A percentile compares a stretch with the other conserved stretches of the same genome.
phyloP scores from a whole-genome alignment of 1,284 basidiomycete species.

The Neonothopanus nambi region DNA sequence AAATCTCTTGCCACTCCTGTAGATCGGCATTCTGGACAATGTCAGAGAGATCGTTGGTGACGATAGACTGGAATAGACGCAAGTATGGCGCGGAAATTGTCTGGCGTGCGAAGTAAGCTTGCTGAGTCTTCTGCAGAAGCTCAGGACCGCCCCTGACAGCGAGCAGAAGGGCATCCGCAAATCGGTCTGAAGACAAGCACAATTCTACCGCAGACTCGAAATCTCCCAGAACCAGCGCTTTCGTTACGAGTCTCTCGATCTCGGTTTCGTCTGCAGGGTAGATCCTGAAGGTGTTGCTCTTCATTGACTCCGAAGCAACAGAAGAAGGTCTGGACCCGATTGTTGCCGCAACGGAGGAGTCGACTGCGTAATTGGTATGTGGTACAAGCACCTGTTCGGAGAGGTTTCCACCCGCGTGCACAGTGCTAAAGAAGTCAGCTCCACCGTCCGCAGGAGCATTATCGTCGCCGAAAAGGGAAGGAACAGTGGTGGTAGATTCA shows the following conservation, averaged over 20 bases:
- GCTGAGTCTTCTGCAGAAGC: conserved; percentile 88
- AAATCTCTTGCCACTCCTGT: conserved; percentile 95
- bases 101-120: conserved; percentile 88
- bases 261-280: conserved; percentile 90
- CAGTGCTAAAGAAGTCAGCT: conserved; percentile 91
- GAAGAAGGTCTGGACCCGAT: conserved; percentile 87
- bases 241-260: conserved; percentile 87
- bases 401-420: conserved; percentile 61
- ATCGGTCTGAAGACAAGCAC: conserved; percentile 88
- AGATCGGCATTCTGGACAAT: conserved; percentile 96
- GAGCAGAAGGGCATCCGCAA: conserved; percentile 92
- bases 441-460: conserved; percentile 56
- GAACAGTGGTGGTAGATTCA: conserved; percentile 80
- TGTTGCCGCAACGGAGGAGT: conserved; percentile 90
- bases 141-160: conserved; percentile 91
- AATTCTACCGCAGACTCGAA: conserved; percentile 92
- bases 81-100: conserved; percentile 84
- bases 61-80: conserved; percentile 94
- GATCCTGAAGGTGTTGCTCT: conserved; percentile 86
- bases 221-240: conserved; percentile 92
- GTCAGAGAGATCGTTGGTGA: conserved; percentile 89
- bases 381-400: conserved; percentile 64
- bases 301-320: conserved; percentile 71
- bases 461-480: conserved; percentile 89
- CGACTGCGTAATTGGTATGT: conserved; percentile 75